These are phyloP conservation scores for Ramaria rubella DNA, from an alignment of 768 basidiomycete species.

Conservation along the genomic window DNA sequence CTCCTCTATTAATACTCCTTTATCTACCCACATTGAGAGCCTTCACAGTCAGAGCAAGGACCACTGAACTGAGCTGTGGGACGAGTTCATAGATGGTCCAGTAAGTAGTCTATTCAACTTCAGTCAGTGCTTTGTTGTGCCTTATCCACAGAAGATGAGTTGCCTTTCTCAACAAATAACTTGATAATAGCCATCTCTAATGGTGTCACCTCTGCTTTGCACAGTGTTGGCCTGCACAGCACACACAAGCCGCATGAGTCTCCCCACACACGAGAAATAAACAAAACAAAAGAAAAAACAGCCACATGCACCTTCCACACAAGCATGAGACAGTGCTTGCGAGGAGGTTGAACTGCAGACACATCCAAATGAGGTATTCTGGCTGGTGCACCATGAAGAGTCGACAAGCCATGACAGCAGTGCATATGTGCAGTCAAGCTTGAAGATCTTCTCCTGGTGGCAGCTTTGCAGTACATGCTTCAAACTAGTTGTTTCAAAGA, in stretches of 20 bases:
- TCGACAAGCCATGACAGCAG: too few relatives aligned
- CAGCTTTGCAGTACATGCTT: too few relatives aligned
- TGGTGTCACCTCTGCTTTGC: constrained; percentile 69
- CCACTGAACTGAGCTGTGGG: constrained; percentile 54
- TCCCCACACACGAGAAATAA: too few relatives aligned
- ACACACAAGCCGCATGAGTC: constrained; percentile 73
- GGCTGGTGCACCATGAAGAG: too few relatives aligned
- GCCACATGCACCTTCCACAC: too few relatives aligned
- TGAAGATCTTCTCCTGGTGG: too few relatives aligned
- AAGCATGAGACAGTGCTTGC: too few relatives aligned
- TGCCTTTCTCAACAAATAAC: constrained; percentile 69
- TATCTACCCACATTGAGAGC: constrained; percentile 75
- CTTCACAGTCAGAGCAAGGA: constrained; percentile 57
- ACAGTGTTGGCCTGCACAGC: constrained; percentile 77
- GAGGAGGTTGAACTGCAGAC: too few relatives aligned
- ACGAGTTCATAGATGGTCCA: constrained; percentile 72
- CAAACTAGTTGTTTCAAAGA: too few relatives aligned
- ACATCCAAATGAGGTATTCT: too few relatives aligned
- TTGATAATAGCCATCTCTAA: constrained; percentile 90
- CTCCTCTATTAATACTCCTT: constrained; percentile 73
- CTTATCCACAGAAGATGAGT: background rate
- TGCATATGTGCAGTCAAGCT: too few relatives aligned
- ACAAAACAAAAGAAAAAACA: too few relatives aligned
- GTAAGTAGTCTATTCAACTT: constrained; percentile 41
- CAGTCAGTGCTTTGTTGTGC: background rate